phyloP scores from a whole-genome alignment of 2,329 filamentous ascomycete species.

The Talaromyces sp. region DNA sequence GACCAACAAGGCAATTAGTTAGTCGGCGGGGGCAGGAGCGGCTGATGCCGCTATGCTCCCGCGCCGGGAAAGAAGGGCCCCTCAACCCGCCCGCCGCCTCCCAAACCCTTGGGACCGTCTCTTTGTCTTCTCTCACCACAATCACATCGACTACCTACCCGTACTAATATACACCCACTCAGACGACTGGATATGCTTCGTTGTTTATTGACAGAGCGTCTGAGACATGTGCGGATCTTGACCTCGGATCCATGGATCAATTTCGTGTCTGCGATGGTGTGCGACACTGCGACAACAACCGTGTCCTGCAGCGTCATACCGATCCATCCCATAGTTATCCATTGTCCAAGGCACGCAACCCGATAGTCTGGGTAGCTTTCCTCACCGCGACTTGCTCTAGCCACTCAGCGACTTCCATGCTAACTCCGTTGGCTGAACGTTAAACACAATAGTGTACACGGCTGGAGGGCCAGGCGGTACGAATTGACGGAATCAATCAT shows the following conservation, averaged over 20 bases:
- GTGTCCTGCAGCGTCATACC: background rate
- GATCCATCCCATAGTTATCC: background rate
- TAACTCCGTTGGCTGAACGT: slow-evolving; percentile 4
- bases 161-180: background rate
- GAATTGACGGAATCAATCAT: slow-evolving; percentile 3
- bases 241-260: background rate
- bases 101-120: slow-evolving; percentile 20
- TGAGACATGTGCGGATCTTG: background rate
- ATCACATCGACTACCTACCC: background rate
- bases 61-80: slow-evolving; percentile 11
- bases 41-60: slow-evolving; percentile 9
- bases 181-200: background rate
- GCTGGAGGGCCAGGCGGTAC: background rate
- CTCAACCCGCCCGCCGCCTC: slow-evolving; percentile 15
- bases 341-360: slow-evolving; percentile 11
- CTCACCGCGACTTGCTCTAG: slow-evolving; percentile 11
- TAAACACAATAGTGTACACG: slow-evolving; percentile 6
- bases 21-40: slow-evolving; percentile 6
- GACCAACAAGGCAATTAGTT: background rate
- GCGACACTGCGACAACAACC: background rate
- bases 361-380: slow-evolving; percentile 19
- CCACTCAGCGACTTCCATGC: slow-evolving; percentile 5
- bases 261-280: background rate
- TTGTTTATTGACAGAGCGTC: background rate
- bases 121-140: background rate